Conservation (phyloP, 2,329 filamentous ascomycete genomes). For the Xylariaceae sp. region DNA sequence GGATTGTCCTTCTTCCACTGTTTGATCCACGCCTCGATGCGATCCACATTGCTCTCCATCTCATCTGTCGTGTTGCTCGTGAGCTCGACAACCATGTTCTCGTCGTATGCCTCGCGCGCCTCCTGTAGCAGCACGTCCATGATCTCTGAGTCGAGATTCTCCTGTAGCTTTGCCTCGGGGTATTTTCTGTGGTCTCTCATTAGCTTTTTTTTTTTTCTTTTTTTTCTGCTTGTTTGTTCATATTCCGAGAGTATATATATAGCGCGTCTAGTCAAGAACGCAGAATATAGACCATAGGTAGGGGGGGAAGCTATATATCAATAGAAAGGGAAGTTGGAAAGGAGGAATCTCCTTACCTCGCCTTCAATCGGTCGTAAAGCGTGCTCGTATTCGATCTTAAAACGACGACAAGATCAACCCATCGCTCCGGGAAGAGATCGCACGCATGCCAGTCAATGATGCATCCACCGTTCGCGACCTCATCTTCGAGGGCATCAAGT, state of each 20-base stretch:
- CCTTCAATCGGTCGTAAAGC: constrained; percentile 77
- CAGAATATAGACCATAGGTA: background rate
- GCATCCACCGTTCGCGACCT: constrained; percentile 70
- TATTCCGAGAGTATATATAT: background rate
- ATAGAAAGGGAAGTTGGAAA: background rate
- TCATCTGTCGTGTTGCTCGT: constrained; percentile 75
- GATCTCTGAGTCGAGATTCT: constrained; percentile 95
- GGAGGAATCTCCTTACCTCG: constrained; percentile 46
- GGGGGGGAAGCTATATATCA: background rate
- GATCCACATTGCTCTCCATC: constrained; percentile 81
- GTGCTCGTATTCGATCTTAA: constrained; percentile 72
- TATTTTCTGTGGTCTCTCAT: constrained; percentile 57
- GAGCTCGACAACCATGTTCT: constrained; percentile 84
- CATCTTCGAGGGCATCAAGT: constrained; percentile 81
- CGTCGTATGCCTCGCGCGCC: constrained; percentile 78
- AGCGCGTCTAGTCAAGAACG: background rate
- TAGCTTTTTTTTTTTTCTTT: background rate
- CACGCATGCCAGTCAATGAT: constrained; percentile 98
- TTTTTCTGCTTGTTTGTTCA: background rate
- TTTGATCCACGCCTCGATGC: constrained; percentile 75
- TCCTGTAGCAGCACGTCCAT: constrained; percentile 93
- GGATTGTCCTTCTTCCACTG: constrained; percentile 70
- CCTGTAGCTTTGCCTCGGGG: constrained; percentile 79
- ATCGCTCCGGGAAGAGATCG: constrained; percentile 86
- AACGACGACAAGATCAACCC: constrained; percentile 94